Conservation (phyloP, 1,284 basidiomycete species). For the Omphalotus olearius region DNA sequence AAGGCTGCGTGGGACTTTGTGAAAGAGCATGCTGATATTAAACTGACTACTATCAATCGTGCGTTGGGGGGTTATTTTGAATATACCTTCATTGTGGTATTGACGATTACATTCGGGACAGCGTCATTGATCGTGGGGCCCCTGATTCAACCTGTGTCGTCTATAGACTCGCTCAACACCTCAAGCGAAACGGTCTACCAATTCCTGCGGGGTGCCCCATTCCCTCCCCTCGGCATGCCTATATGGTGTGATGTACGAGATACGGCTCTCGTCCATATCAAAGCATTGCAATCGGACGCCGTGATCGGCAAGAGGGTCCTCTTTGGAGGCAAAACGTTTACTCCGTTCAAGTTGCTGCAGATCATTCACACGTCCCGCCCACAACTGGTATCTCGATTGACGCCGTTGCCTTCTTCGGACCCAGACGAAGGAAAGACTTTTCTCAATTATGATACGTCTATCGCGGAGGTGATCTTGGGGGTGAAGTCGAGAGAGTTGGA, state of each 20-base stretch:
- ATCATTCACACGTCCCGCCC: not conserved
- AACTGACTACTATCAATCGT: slow-evolving; percentile 26
- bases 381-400: not conserved
- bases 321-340: not conserved
- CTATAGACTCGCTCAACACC: too few species aligned
- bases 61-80: not conserved
- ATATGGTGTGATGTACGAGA: slow-evolving; percentile 5
- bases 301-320: slow-evolving; percentile 2
- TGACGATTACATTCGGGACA: not conserved
- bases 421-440: not conserved
- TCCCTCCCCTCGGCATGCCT: not conserved
- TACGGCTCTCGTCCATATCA: slow-evolving; percentile 4
- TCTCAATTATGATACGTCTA: not conserved
- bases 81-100: too few species aligned
- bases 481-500: not conserved
- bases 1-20: slow-evolving; percentile 32
- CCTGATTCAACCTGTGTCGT: too few species aligned
- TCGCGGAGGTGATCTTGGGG: not conserved
- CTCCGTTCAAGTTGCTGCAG: not conserved
- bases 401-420: slow-evolving; percentile 1
- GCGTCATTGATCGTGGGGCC: not conserved
- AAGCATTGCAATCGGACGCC: slow-evolving; percentile 1
- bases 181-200: too few species aligned
- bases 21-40: slow-evolving; percentile 28
- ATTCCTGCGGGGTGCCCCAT: too few species aligned